These are phyloP conservation scores for Hsuehochloa calcarea DNA, from an alignment of 176 grass and related monocot genomes.

Conservation along the genomic window DNA sequence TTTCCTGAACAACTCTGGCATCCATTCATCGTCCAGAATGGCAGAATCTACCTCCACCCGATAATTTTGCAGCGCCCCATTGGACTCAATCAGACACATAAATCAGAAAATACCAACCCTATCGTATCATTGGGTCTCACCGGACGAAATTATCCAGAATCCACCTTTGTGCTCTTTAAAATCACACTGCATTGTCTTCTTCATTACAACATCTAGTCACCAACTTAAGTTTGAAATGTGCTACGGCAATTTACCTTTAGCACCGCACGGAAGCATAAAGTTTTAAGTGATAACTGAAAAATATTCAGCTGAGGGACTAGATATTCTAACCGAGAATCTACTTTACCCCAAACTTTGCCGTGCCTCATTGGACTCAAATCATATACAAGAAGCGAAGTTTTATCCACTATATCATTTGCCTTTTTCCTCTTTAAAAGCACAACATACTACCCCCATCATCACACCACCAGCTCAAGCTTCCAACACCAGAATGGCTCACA, in stretches of 20 bases:
- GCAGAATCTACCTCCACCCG: not conserved
- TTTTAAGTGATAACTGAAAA: not conserved
- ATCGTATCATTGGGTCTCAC: not conserved
- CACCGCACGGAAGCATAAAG: slow-evolving; percentile 25
- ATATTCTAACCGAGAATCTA: slow-evolving; percentile 34
- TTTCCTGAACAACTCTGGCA: not conserved
- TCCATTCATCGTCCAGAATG: not conserved
- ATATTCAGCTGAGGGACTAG: not conserved
- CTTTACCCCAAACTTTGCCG: slow-evolving; percentile 31
- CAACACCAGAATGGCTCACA: slow-evolving; percentile 50
- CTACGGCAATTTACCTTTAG: not conserved
- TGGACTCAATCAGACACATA: not conserved
- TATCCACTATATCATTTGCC: slow-evolving; percentile 21
- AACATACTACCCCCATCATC: not conserved
- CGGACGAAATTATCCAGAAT: slow-evolving; percentile 14
- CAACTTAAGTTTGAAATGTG: slow-evolving; percentile 25
- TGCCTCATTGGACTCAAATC: slow-evolving; percentile 30
- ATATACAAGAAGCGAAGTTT: slow-evolving; percentile 13
- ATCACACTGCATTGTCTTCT: not conserved
- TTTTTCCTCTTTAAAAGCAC: slow-evolving; percentile 38
- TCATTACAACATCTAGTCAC: not conserved
- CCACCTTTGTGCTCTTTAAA: not conserved
- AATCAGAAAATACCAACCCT: not conserved
- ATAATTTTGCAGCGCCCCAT: not conserved
- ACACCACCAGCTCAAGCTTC: slow-evolving; percentile 22